Base-by-base conservation (phyloP, 805 yeast species). In the Starmerella lactis-condensi region DNA sequence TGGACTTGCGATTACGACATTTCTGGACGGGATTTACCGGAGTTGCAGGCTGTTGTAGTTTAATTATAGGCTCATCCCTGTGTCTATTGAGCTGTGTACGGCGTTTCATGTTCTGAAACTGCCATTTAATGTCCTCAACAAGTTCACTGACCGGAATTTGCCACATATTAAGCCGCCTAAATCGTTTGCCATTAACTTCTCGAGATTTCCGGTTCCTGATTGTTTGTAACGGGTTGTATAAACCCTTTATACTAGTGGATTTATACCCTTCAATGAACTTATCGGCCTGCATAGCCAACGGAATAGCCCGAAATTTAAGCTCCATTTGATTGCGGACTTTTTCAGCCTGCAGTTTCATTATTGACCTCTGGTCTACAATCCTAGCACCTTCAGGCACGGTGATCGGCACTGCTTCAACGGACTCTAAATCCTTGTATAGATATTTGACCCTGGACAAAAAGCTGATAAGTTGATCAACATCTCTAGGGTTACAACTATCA, bases 201-300 rank as follows among this genome's bases (percentile, higher is more conserved):
- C 44, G 35, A 8, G 28, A 21, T 41, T 60, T 61, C 35, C 93
- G 60, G 51, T 79, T 75, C 34, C 94, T 56, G 17, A 81, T 68
- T n/a, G 72, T 64, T 51, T 78, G 93, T 26, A 81, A 55, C 3
- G 93, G 93, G 47, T 81, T 81, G 56, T 72, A 81, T 6, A 29
- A 29, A 6, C 24, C 29, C 18, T 25, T 6, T 15, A 15, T 16
- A 1, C 20, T 14, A 9, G 15, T 21, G 15, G 17, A 12, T 9
- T 12, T 15, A 17, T 27, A 19, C 17, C 16, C 11, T n/a, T 32
- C 34, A 8, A 13, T 16, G 26, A 30, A 11, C 14, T 14, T 9
- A 15, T 34, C 38, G 12, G 32, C 30, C 25, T 38, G 34, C 22
- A 31, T 3, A 11, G 27, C 26, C 34, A 26, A 36, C 33, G 31